Base-by-base conservation (phyloP, 768 basidiomycete genomes). In the Russula emetica region DNA sequence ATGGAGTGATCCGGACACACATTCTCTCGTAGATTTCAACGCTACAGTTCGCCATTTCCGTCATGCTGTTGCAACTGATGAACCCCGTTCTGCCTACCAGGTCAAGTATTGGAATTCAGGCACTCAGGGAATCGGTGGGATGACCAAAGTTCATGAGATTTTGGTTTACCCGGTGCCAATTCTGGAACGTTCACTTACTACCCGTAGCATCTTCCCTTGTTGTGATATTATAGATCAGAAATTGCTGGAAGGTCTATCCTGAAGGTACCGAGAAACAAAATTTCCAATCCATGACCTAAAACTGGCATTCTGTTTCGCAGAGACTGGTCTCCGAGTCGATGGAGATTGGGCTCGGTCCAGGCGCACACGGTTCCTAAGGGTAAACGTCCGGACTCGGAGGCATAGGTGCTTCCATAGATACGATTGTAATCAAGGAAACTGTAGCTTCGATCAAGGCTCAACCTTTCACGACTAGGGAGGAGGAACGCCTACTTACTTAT, bases 131-230 rank as follows among this genome's bases (percentile, higher is more conserved):
- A 0, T 13, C 71, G 72, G 77, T 66, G 72, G 74, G 30, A 47
- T 71, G 54, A 90, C 88, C 0, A 76, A 90, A 60, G 82, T 89
- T 3, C 79, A 83, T 53, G 88, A 92, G 66, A 90, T 92, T 0
- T 0, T 92, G 90, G 89, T 92, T 92, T 68, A 73, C 88, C 3
- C 88, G 90, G 0, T 83, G 80, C 69, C 88, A 91, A 91, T 67
- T 82, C 81, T 49, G 87, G 89, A 87, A 67, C 30, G 5, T 80
- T 32, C 22, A 8, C 34, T 16, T 14, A n/a, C 26, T 3, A 49
- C 49, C 32, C 55, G 26, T 14, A n/a, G 2, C 22, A 14, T 32
- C 42, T 32, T 14, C 36, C 53, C 50, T 63, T 26, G 62, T 36
- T 51, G 28, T 38, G n/a, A 47, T 55, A n/a, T 52, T 44, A 6